Evolutionary conservation across 306 rosid genomes (phyloP).

Genomic region (Lagenaria siceraria): DNA sequence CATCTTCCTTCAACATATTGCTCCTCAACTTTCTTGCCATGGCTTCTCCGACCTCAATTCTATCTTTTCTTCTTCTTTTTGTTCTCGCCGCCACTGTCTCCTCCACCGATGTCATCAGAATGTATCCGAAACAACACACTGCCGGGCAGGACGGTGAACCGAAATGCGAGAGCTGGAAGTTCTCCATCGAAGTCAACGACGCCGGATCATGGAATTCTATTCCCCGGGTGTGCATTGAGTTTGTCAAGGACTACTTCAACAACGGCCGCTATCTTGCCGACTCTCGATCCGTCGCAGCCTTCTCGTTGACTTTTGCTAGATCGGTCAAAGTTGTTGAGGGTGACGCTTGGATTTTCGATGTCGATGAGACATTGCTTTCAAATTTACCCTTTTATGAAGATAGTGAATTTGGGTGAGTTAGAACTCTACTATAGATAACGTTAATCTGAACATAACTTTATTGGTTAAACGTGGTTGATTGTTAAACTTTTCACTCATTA

Average conservation of each 20-base stretch:
- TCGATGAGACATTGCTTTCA: slow-evolving; percentile 79
- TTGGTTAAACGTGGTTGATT: too few species aligned
- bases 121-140: slow-evolving; percentile 19
- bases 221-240: slow-evolving; percentile 30
- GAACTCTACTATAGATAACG: too few species aligned
- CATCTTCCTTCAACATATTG: not conserved
- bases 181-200: slow-evolving; percentile 63
- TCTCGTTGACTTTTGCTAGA: slow-evolving; percentile 30
- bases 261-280: slow-evolving; percentile 41
- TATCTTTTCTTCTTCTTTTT: not conserved
- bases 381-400: slow-evolving; percentile 43
- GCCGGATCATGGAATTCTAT: slow-evolving; percentile 44
- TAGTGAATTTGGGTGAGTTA: slow-evolving; percentile 50
- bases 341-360: slow-evolving; percentile 77
- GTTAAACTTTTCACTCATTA: too few species aligned
- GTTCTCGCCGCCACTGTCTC: not conserved
- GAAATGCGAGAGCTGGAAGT: slow-evolving; percentile 60
- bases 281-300: slow-evolving; percentile 15
- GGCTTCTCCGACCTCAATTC: not conserved
- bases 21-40: not conserved
- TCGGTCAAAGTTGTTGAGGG: slow-evolving; percentile 20
- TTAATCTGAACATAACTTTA: too few species aligned
- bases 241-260: slow-evolving; percentile 44
- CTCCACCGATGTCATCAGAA: slow-evolving; percentile 1
- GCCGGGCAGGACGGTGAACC: not conserved